A percentile compares a stretch with the other conserved stretches of the same genome.
Evolutionary conservation across 2,329 filamentous ascomycete genomes (phyloP).

Genomic region (Mycogone perniciosa): DNA sequence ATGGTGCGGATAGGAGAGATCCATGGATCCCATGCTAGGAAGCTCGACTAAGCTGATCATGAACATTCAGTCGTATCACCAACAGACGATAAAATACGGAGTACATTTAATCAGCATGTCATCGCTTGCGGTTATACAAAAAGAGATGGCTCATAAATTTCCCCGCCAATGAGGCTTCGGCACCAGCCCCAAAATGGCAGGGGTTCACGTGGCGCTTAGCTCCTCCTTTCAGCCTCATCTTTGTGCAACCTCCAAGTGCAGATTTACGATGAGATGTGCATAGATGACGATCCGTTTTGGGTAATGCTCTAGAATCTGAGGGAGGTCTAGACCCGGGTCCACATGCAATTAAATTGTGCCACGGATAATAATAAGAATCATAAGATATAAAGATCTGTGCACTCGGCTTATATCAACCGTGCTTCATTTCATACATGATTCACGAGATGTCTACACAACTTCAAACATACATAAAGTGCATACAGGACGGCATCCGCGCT

Average conservation of each 20-base stretch:
- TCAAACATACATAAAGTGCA: not conserved
- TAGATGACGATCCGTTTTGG: too few relatives aligned
- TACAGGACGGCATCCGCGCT: not conserved
- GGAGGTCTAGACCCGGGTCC: too few relatives aligned
- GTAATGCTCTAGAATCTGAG: too few relatives aligned
- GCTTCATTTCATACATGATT: not conserved
- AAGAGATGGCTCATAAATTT: not conserved
- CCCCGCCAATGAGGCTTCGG: not conserved
- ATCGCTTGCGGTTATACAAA: too few relatives aligned
- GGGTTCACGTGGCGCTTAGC: conserved; percentile 6
- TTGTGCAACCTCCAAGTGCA: not conserved
- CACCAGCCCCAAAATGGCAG: conserved; percentile 3
- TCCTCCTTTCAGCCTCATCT: conserved; percentile 11
- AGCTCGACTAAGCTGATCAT: too few relatives aligned
- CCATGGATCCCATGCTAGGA: not conserved
- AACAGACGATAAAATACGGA: too few relatives aligned
- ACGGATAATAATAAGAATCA: too few relatives aligned
- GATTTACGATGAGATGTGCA: not conserved
- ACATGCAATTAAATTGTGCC: too few relatives aligned
- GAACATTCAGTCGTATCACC: too few relatives aligned
- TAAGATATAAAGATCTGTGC: not conserved
- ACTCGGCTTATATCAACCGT: not conserved
- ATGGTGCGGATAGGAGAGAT: not conserved
- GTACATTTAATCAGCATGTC: too few relatives aligned
- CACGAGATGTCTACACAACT: too few relatives aligned